Base-by-base conservation (phyloP, 2,329 filamentous ascomycete genomes). In the Calonectria leucothoes region DNA sequence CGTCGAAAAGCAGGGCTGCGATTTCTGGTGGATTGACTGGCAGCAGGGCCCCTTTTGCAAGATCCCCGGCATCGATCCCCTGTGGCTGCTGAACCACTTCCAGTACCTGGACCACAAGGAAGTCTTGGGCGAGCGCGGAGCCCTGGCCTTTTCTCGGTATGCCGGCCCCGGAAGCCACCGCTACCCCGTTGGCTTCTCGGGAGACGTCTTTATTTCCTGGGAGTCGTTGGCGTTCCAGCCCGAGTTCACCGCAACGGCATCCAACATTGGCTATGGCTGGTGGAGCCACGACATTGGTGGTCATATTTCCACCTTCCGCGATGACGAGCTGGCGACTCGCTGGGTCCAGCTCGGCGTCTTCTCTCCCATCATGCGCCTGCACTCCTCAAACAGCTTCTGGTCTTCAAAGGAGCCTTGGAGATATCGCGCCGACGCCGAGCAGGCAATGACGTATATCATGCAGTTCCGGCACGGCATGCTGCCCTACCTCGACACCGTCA, bases 21-120 rank as follows among this genome's bases (percentile, higher is more conserved):
- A 93, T 78, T 92, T 93, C 70, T 92, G 91, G 90, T 93, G 91
- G 91, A 86, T 93, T 37, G 91, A 93, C 79, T 93, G 91, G 91
- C 91, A 93, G 80, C 91, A 93, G 80, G 91, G 91, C 0, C 82
- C 85, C 2, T 83, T 86, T 71, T 90, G 90, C 1, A 85, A 86
- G 45, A 85, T 92, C 5, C 88, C 87, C 0, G 91, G 90, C 2
- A 84, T 93, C 4, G 91, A 93, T 80, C 91, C 91, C 0, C 83
- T 93, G 0, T 93, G 91, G 91, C 82, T 93, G 39, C 85, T 93
- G 25, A 93, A 93, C 77, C 91, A 93, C 79, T 93, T 89, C 77
- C 90, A 93, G 70, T 93, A 89, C 79, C 82, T 91, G 3, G 89
- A 92, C 75, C 84, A 86, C 4, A 79, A 84, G 4, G 66, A 70